Base-by-base conservation (phyloP, 208 protist genomes). In the Strigomonas oncopelti region DNA sequence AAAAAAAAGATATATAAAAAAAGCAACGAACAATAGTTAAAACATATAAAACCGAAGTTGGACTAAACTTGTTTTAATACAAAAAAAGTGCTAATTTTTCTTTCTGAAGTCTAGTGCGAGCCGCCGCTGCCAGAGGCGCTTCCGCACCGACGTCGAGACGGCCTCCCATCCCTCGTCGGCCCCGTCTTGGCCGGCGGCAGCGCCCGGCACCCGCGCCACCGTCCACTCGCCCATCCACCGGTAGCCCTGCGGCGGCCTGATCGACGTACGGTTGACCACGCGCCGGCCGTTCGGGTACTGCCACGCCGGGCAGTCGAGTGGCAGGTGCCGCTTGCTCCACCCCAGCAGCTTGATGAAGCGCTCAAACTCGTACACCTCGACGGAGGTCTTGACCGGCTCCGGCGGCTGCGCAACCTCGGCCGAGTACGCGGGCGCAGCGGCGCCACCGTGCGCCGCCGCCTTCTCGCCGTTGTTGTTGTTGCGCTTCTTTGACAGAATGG, bases 301-400 rank as follows among this genome's bases (percentile, higher is more conserved):
- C 85, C 90, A 95, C 34, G 64, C 65, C 0, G 87, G 69, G 16
- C 46, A 31, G 61, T 57, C 4, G 3, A 25, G 29, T 3, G 45
- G 27, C 27, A 65, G 25, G 22, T 51, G 63, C 31, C 20, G 20
- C 51, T 59, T 45, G 45, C 38, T 74, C 87, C 36, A 86, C 65
- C 24, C 90, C 28, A 20, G 77, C 20, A 28, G 75, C 73, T 60
- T 82, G 78, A 22, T 71, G 69, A 64, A 27, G 9, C 22, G 29
- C 51, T 94, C 76, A 67, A 89, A 85, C 72, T 94, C 85, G 76
- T 83, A 90, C 5, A 91, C 48, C 57, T 77, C 74, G 1, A 83
- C 78, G n/a, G 74, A 65, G 42, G 42, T 48, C 42, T 48, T 9
- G 13, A 48, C 16, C 11, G 5, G 13, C 42, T 48, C 42, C 42